These are phyloP conservation scores for Starmerella bombi DNA, from an alignment of 805 yeast genomes.

Conservation along the genomic window DNA sequence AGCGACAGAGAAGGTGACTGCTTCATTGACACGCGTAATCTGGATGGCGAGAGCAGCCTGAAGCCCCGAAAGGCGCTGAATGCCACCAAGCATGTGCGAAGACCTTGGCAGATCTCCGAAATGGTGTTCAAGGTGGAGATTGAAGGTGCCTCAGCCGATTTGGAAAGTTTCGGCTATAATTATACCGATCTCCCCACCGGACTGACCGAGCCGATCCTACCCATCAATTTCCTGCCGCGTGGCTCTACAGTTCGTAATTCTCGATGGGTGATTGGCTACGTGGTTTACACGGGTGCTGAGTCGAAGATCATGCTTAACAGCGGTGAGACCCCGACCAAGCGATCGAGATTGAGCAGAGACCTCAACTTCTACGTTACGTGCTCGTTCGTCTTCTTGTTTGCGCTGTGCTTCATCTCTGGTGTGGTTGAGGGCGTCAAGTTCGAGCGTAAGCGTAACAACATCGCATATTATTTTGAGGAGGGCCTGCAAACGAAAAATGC, in stretches of 20 bases:
- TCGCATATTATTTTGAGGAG: constrained; percentile 42
- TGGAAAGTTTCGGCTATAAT: constrained; percentile 57
- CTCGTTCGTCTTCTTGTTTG: constrained; percentile 49
- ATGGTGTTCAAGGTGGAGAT: constrained; percentile 50
- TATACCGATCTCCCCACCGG: constrained; percentile 32
- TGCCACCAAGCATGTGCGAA: constrained; percentile 41
- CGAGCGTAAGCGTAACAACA: constrained; percentile 33
- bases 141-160: constrained; percentile 56
- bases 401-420: constrained; percentile 57
- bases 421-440: constrained; percentile 56
- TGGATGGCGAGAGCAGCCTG: constrained; percentile 67
- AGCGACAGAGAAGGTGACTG: constrained; percentile 59
- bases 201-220: constrained; percentile 42
- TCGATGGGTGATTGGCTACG: constrained; percentile 61
- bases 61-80: constrained; percentile 44
- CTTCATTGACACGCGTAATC: constrained; percentile 55
- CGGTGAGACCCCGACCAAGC: constrained; percentile 65
- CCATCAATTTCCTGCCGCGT: constrained; percentile 52
- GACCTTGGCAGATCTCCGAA: constrained; percentile 46
- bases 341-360: constrained; percentile 50
- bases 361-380: constrained; percentile 52
- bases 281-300: constrained; percentile 63
- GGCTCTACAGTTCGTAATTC: constrained; percentile 66
- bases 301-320: constrained; percentile 67
- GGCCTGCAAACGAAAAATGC: constrained; percentile 47